These are phyloP conservation scores for Phytophthora sp. DNA, from an alignment of 352 stramenopile genomes.

Conservation along the genomic window DNA sequence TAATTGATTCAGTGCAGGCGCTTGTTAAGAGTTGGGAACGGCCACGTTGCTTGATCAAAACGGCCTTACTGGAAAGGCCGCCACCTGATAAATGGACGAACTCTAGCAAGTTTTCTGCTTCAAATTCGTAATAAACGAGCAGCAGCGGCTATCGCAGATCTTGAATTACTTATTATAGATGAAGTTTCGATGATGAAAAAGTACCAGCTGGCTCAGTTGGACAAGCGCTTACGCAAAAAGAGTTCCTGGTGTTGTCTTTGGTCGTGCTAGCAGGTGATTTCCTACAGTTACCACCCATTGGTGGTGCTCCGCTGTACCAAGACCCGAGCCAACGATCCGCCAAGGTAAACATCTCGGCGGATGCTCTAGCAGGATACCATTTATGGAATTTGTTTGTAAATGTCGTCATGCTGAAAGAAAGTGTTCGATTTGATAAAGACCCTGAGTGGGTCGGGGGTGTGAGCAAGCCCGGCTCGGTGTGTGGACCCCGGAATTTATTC, in stretches of 20 bases:
- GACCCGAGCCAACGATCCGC: too few species aligned
- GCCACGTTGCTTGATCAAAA: not conserved
- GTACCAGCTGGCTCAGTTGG: not conserved
- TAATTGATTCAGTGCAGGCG: not conserved
- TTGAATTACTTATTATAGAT: not conserved
- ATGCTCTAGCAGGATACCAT: not conserved
- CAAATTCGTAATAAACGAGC: not conserved
- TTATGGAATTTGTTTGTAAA: not conserved
- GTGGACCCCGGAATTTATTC: constrained; percentile 25
- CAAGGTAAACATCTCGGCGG: not conserved
- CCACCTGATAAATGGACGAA: not conserved
- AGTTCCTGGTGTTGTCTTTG: not conserved
- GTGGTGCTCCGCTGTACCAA: not conserved
- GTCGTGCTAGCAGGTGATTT: constrained; percentile 2
- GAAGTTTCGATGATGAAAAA: constrained; percentile 2
- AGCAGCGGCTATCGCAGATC: not conserved
- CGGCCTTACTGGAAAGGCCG: not conserved
- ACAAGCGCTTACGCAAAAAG: not conserved
- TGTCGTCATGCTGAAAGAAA: constrained; percentile 1
- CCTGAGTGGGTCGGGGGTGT: constrained; percentile 35
- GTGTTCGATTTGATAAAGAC: constrained; percentile 24
- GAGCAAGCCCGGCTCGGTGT: constrained; percentile 16
- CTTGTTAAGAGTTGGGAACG: not conserved
- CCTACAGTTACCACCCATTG: constrained; percentile 2
- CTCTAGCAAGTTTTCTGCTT: not conserved